Evolutionary conservation across 2,329 filamentous ascomycete genomes (phyloP), one percentile per base, ranked within the genome.

Genomic region (Akanthomyces lecanii): DNA sequence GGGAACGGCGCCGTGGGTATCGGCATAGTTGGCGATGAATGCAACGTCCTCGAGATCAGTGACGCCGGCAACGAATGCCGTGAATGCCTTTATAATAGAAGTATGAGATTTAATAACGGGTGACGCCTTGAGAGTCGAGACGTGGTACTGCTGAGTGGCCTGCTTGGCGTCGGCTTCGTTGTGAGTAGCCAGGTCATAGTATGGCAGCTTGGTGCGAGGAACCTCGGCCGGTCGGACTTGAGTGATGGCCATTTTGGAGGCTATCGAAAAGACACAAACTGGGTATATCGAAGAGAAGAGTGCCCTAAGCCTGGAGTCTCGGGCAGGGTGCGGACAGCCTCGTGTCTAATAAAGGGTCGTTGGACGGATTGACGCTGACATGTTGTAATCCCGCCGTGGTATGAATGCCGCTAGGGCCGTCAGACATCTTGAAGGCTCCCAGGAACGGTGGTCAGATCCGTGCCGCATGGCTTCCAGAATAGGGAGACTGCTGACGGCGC

Each of bases 361-460:
- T 21, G 23, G 12, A 5, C 52, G 60, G 60, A 36, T 56, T 62
- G 60, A 42, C 30, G 60, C 52, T 55, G 50, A 62, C 60, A 56
- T 61, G 52, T 14, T 56, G 60, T 51, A 62, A 62, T 62, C 52
- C 60, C 60, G 60, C 44, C 50, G 42, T 38, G 21, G 60, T 21
- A 53, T 23, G 60, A 62, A 62, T 62, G 40, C 60, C 60, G 60
- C 60, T 62, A 56, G 44, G 44, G 45, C 52, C 42, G 60, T 56
- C 52, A 62, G 60, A 51, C 45, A 62, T 56, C 23, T 56, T 25
- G 42, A 42, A 51, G 7, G 23, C 44, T 62, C 16, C 44, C 60
- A 36, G 23, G 33, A 56, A 28, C 33, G 33, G 36, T 51, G 42
- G 52, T 56, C 23, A 56, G 52, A 44, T 51, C 25, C 42, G 53